Conservation (phyloP, 257 asterid genomes). For the Solanum pimpinellifolium region DNA sequence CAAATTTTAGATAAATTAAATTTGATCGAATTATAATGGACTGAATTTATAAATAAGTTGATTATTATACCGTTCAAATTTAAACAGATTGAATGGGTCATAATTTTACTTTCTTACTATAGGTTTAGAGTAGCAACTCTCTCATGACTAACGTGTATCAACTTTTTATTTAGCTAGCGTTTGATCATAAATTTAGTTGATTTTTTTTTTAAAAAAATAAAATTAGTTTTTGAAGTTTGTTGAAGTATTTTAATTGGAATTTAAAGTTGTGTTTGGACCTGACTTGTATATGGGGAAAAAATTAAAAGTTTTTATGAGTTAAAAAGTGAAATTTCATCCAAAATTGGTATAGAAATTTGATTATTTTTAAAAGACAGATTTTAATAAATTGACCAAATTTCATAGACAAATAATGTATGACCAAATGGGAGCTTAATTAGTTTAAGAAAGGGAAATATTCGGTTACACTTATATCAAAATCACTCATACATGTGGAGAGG, state of each 20-base stretch:
- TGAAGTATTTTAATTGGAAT: too few relatives aligned
- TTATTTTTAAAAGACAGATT: background rate
- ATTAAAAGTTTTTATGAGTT: too few relatives aligned
- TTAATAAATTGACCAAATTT: background rate
- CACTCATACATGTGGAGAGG: background rate
- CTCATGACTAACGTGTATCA: background rate
- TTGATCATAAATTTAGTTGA: too few relatives aligned
- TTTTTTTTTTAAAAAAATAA: too few relatives aligned
- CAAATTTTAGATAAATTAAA: background rate
- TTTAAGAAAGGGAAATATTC: background rate
- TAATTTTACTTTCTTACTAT: background rate
- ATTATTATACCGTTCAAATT: background rate
- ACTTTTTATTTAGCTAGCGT: background rate
- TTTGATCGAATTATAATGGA: fast-evolving
- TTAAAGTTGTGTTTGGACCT: too few relatives aligned
- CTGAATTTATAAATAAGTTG: fast-evolving
- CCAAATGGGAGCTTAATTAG: background rate
- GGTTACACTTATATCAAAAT: background rate
- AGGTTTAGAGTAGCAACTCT: background rate
- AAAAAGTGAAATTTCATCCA: background rate
- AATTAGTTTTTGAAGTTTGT: background rate
- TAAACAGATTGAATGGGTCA: background rate
- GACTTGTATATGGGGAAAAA: too few relatives aligned
- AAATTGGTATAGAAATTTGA: background rate
- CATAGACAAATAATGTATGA: background rate